Conservation (phyloP, 1,139 yeast species). For the Candida glucosophila region DNA sequence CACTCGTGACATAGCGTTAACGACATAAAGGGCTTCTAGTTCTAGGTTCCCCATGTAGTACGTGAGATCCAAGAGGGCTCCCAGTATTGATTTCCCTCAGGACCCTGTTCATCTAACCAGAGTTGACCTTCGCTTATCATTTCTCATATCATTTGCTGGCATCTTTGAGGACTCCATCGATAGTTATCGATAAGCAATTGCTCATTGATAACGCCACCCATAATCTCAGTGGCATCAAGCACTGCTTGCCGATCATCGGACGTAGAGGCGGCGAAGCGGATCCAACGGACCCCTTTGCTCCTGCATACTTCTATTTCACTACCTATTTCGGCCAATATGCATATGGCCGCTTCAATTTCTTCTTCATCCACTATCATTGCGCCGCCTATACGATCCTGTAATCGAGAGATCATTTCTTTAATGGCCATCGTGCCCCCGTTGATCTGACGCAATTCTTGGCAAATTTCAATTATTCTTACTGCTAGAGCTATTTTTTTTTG, state of each 20-base stretch:
- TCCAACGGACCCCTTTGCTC: constrained; percentile 30
- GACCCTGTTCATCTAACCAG: constrained; percentile 69
- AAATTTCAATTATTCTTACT: constrained; percentile 65
- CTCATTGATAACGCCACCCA: constrained; percentile 58
- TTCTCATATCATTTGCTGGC: constrained; percentile 60
- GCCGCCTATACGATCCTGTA: constrained; percentile 14
- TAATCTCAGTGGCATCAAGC: constrained; percentile 62
- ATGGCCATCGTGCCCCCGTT: constrained; percentile 77
- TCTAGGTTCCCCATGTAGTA: no score
- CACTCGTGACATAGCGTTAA: no score
- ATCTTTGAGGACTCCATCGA: constrained; percentile 59
- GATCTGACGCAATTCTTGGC: constrained; percentile 58
- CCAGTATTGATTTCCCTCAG: constrained; percentile 48
- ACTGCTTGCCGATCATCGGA: constrained; percentile 59
- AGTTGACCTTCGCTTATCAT: constrained; percentile 74
- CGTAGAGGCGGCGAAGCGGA: constrained; percentile 27
- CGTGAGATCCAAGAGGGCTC: constrained; percentile 38
- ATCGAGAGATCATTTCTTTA: constrained; percentile 40
- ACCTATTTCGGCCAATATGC: constrained; percentile 19
- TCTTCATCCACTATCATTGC: constrained; percentile 10
- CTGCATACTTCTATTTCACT: constrained; percentile 27
- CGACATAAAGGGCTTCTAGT: no score
- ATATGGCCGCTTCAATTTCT: constrained; percentile 15
- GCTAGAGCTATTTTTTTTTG: constrained; percentile 61
- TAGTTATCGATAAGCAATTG: constrained; percentile 60